These are phyloP conservation scores for Carex pumila DNA, from an alignment of 176 grass and related monocot species.

Conservation along the genomic window DNA sequence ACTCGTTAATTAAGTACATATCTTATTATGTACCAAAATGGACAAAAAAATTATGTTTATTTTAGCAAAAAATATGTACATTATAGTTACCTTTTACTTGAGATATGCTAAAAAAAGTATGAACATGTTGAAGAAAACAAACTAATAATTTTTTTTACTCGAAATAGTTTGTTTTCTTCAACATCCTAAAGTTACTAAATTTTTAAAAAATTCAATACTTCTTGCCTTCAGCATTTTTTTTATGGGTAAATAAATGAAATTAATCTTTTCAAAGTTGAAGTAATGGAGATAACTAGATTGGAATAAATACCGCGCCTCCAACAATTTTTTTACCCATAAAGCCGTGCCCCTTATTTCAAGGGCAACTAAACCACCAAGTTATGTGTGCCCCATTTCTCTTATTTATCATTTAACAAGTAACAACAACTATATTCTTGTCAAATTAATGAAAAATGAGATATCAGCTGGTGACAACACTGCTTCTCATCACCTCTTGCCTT, in stretches of 20 bases:
- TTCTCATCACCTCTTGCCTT: slow-evolving; percentile 23
- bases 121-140: no score
- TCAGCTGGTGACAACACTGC: slow-evolving; percentile 22
- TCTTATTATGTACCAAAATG: background rate
- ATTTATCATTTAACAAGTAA: slow-evolving; percentile 21
- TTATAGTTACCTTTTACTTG: no score
- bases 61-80: background rate
- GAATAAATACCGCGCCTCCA: slow-evolving; percentile 35
- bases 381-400: slow-evolving; percentile 10
- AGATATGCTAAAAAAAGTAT: no score
- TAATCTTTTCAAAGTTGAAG: background rate
- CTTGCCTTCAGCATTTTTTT: no score
- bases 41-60: background rate
- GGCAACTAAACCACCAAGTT: slow-evolving; percentile 33
- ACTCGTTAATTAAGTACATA: background rate
- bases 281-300: background rate
- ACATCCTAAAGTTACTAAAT: no score
- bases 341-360: slow-evolving; percentile 75
- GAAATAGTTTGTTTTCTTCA: no score
- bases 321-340: slow-evolving; percentile 41
- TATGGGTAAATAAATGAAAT: background rate
- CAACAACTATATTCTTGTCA: background rate
- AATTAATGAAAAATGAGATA: slow-evolving; percentile 27
- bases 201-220: no score
- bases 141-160: no score